Conservation (phyloP, 2,329 filamentous ascomycete genomes). For the Talaromyces sp. region DNA sequence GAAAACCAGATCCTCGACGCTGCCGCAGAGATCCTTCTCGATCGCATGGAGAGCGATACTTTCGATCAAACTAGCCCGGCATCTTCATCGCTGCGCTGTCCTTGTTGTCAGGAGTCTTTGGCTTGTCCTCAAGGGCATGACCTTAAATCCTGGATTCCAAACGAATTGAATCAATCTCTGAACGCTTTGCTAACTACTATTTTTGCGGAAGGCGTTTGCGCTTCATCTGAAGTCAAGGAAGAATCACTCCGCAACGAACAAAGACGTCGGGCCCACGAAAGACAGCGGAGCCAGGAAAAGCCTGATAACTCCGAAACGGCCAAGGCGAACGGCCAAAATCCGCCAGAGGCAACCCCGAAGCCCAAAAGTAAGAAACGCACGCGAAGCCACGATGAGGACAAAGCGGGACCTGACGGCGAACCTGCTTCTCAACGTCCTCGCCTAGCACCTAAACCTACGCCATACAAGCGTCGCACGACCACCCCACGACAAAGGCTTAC, state of each 20-base stretch:
- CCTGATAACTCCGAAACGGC: background rate
- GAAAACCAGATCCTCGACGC: conserved; percentile 8
- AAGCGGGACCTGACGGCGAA: conserved; percentile 1
- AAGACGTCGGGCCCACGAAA: background rate
- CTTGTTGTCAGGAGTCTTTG: conserved; percentile 4
- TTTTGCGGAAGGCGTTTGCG: conserved; percentile 6
- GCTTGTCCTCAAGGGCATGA: conserved; percentile 6
- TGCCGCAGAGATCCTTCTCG: conserved; percentile 1
- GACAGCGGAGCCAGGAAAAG: background rate
- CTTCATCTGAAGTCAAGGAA: background rate
- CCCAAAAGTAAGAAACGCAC: conserved; percentile 8
- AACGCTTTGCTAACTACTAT: conserved; percentile 6
- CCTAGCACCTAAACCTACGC: background rate
- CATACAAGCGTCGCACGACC: conserved; percentile 3
- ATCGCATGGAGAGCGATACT: background rate
- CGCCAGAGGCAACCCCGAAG: background rate
- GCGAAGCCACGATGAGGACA: conserved; percentile 2
- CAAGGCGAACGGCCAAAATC: background rate
- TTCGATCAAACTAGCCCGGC: background rate
- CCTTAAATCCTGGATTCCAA: background rate
- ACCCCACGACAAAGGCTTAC: background rate
- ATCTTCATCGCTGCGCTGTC: conserved; percentile 3
- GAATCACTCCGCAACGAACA: background rate
- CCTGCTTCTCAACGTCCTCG: conserved; percentile 6
- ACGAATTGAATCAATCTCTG: background rate